Evolutionary conservation across 192 early-diverging fungal genomes (phyloP).

Genomic region (Coemansia sp.): DNA sequence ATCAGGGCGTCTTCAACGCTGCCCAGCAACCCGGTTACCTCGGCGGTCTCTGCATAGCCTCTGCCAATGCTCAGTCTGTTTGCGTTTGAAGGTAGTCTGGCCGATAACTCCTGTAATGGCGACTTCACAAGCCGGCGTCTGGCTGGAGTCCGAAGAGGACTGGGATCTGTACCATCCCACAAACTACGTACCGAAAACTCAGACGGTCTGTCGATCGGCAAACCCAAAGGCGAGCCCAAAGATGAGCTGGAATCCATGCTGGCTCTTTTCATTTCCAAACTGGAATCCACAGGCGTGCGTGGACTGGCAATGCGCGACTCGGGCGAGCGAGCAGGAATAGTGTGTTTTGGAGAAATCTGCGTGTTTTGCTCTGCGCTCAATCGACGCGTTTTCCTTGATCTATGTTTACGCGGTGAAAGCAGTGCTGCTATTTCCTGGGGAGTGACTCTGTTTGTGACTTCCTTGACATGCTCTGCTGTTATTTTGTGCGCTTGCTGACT

Average conservation of each 20-base stretch:
- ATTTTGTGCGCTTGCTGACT: neutral
- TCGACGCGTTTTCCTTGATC: conserved; percentile 6
- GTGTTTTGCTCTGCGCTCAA: neutral
- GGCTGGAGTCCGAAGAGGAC: neutral
- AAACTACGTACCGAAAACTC: conserved; percentile 16
- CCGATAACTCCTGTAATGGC: neutral
- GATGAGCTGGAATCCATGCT: neutral
- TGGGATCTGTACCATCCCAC: conserved; percentile 8
- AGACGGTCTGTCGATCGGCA: neutral
- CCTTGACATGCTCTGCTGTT: neutral
- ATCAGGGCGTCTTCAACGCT: conserved; percentile 44
- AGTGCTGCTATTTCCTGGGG: conserved; percentile 41
- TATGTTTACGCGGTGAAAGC: conserved; percentile 20
- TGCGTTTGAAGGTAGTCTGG: neutral
- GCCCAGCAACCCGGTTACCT: conserved; percentile 27
- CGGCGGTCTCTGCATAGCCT: neutral
- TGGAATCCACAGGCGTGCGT: neutral
- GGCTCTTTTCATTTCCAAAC: neutral
- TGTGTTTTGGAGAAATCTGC: neutral
- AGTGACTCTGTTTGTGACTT: conserved; percentile 7
- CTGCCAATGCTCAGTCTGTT: neutral
- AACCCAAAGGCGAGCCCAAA: neutral
- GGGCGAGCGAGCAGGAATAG: conserved; percentile 29
- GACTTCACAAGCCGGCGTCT: neutral
- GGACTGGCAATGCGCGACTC: conserved; percentile 38